phyloP scores from a whole-genome alignment of 495 filamentous ascomycete species.

The Aspergillus ostianus region DNA sequence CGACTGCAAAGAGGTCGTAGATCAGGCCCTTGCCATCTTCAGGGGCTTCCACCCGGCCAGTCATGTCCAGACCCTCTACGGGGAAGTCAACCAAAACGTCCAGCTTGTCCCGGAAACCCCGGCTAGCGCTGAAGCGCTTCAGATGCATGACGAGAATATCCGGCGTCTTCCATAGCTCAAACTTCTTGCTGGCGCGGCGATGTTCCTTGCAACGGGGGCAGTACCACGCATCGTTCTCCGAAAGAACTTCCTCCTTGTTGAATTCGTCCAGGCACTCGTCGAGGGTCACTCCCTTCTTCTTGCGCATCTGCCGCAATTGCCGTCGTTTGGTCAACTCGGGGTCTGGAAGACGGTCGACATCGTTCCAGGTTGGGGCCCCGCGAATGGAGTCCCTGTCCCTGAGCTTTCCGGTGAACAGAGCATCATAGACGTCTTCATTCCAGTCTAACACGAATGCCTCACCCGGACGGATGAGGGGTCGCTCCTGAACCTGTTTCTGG shows the following conservation, averaged over 20 bases:
- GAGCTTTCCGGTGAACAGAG: slow-evolving; percentile 60
- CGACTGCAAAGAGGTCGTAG: slow-evolving; percentile 92
- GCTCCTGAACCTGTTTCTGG: slow-evolving; percentile 38
- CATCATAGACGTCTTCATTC: slow-evolving; percentile 61
- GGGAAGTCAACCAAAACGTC: slow-evolving; percentile 92
- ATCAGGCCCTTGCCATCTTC: slow-evolving; percentile 75
- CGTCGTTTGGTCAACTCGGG: slow-evolving; percentile 62
- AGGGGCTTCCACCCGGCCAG: slow-evolving; percentile 68
- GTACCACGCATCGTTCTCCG: slow-evolving; percentile 94
- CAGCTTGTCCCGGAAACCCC: slow-evolving; percentile 77
- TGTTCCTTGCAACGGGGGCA: slow-evolving; percentile 94
- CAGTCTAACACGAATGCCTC: slow-evolving; percentile 88
- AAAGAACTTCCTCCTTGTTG: slow-evolving; percentile 84
- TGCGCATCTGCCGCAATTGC: slow-evolving; percentile 55
- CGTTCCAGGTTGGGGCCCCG: slow-evolving; percentile 50
- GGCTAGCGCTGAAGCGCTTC: slow-evolving; percentile 84
- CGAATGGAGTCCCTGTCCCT: slow-evolving; percentile 47
- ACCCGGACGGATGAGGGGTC: slow-evolving; percentile 68
- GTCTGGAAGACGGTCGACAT: slow-evolving; percentile 57
- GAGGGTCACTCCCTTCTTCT: slow-evolving; percentile 74
- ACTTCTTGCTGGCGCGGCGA: slow-evolving; percentile 87
- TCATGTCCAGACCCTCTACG: slow-evolving; percentile 80
- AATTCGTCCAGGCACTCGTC: slow-evolving; percentile 93
- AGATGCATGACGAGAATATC: slow-evolving; percentile 94
- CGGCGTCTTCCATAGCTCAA: slow-evolving; percentile 93